Percentiles rank a stretch among this genome's conserved stretches.
Evolutionary conservation across 2,329 filamentous ascomycete genomes (phyloP).

Genomic region (Penicillium vulpinum): DNA sequence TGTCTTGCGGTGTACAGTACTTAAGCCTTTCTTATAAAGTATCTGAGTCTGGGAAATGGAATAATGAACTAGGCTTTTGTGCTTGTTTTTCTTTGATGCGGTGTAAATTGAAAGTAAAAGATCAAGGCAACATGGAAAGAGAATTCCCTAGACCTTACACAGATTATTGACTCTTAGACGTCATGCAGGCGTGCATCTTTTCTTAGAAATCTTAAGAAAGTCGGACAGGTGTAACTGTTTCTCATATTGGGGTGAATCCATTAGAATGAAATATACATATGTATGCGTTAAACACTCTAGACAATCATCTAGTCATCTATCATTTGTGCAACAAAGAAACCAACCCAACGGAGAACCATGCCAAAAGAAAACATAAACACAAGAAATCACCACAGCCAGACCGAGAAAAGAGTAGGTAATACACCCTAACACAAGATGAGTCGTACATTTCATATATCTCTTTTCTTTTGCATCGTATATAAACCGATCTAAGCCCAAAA

Average conservation of each 20-base stretch:
- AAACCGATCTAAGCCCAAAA: not conserved
- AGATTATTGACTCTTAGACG: not conserved
- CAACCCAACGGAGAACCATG: not conserved
- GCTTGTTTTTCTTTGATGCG: not conserved
- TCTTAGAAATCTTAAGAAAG: not conserved
- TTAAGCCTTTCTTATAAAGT: conserved; percentile 14
- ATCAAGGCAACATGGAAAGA: not conserved
- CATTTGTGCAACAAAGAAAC: not conserved
- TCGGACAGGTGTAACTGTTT: conserved; percentile 2
- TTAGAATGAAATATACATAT: not conserved
- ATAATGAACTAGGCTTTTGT: conserved; percentile 1
- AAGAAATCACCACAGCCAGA: not conserved
- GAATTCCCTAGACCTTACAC: not conserved
- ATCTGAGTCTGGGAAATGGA: conserved; percentile 15
- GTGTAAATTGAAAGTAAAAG: not conserved
- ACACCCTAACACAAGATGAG: not conserved
- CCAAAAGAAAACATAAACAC: not conserved
- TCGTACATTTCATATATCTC: not conserved
- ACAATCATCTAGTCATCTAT: not conserved
- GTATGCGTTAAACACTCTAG: not conserved
- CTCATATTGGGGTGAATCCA: not conserved
- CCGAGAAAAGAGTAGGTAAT: not conserved
- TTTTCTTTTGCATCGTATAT: not conserved
- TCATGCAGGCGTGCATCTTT: not conserved
- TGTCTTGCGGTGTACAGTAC: conserved; percentile 24